Evolutionary conservation across 2,329 filamentous ascomycete genomes (phyloP).

Genomic region (Penicillium sp.): DNA sequence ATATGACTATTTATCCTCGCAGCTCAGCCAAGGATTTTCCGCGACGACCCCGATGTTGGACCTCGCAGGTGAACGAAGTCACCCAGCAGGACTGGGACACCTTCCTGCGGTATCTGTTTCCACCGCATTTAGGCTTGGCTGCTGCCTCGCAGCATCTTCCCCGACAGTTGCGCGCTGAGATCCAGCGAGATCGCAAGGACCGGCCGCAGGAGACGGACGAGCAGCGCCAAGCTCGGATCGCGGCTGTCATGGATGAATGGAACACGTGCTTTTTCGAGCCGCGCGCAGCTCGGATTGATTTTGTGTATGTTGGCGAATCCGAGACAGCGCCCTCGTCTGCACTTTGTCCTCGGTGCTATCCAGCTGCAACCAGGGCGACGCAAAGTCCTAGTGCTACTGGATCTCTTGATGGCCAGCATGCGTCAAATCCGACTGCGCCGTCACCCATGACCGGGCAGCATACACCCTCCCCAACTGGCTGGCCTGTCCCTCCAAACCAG

Average conservation of each 20-base stretch:
- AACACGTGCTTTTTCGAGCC: conserved; percentile 46
- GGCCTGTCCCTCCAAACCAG: conserved; percentile 17
- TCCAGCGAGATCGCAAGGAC: conserved; percentile 46
- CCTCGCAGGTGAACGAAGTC: conserved; percentile 35
- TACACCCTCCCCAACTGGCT: conserved; percentile 14
- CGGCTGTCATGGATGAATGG: conserved; percentile 47
- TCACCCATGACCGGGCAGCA: conserved; percentile 17
- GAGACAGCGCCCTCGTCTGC: conserved; percentile 38
- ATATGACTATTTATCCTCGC: conserved; percentile 44
- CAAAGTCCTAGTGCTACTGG: conserved; percentile 19
- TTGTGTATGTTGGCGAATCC: conserved; percentile 38
- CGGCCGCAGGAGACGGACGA: conserved; percentile 46
- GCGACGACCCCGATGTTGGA: conserved; percentile 47
- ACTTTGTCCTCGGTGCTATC: conserved; percentile 45
- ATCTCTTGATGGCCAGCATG: conserved; percentile 11
- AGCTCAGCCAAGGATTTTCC: conserved; percentile 46
- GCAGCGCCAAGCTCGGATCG: conserved; percentile 40
- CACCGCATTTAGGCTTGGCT: conserved; percentile 41
- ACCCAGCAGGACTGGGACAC: conserved; percentile 48
- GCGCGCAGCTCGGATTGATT: conserved; percentile 37
- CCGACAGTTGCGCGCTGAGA: conserved; percentile 43
- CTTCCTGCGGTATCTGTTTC: conserved; percentile 47
- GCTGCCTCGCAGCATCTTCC: conserved; percentile 40
- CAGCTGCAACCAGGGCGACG: conserved; percentile 39
- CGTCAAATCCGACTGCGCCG: conserved; percentile 10